phyloP scores from a whole-genome alignment of 345 rosid species.

The Heritiera littoralis region DNA sequence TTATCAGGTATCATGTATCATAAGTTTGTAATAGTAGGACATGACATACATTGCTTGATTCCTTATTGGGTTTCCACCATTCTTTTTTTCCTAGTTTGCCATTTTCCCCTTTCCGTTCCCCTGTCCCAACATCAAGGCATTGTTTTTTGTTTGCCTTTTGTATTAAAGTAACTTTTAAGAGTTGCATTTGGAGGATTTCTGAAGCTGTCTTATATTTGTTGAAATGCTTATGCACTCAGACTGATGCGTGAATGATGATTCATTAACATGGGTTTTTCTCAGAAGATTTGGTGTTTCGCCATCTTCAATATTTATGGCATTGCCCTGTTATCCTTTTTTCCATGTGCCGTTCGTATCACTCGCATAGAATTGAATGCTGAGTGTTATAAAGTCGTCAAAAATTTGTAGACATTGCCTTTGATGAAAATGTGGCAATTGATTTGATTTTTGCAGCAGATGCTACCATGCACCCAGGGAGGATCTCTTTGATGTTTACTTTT shows the following conservation, averaged over 20 bases:
- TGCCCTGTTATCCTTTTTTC: too few relatives aligned
- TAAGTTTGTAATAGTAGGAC: conserved; percentile 40
- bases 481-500: too few relatives aligned
- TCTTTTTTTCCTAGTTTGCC: conserved; percentile 5
- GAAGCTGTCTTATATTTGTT: conserved; percentile 7
- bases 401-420: too few relatives aligned
- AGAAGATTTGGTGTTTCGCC: too few relatives aligned
- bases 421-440: too few relatives aligned
- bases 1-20: conserved; percentile 29
- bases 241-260: not conserved
- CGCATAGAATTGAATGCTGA: too few relatives aligned
- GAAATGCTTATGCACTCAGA: not conserved
- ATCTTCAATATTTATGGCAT: too few relatives aligned
- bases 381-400: too few relatives aligned
- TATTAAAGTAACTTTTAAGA: conserved; percentile 29
- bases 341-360: too few relatives aligned
- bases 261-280: not conserved
- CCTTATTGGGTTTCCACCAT: conserved; percentile 25
- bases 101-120: not conserved
- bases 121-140: conserved; percentile 36
- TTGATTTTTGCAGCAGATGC: too few relatives aligned
- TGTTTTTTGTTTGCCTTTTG: conserved; percentile 42
- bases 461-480: too few relatives aligned
- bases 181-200: not conserved
- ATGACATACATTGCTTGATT: conserved; percentile 18